Base-by-base conservation (phyloP, 768 basidiomycete genomes). In the Filobasidium wieringae region DNA sequence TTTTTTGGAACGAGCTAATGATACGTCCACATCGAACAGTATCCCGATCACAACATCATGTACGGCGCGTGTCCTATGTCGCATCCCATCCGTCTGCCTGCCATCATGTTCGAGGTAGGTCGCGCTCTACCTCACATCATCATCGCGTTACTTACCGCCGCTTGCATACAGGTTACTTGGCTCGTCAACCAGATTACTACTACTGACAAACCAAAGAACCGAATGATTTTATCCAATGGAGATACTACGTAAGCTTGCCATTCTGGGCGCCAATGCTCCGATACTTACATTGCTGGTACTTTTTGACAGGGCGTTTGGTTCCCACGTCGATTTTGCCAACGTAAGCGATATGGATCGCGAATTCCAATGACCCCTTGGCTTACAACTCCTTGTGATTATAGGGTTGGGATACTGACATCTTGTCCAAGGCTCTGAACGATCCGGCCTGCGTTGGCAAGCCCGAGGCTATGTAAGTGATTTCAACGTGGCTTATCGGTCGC, bases 371-470 rank as follows among this genome's bases (percentile, higher is more conserved):
- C 15, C 51, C 19, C 58, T 36, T 79, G 71, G 71, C 79, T 53
- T 81, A 82, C 61, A 43, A 8, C 7, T 47, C n/a, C n/a, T n/a
- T 4, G 22, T 6, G 43, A 22, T 24, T 14, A 47, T 32, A 57
- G 56, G 82, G 84, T n/a, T 85, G 84, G 84, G 79, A 81, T 51
- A 63, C 68, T 1, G 79, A 78, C 45, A 77, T 82, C 31, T 76
- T 84, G 1, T 77, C 80, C 58, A 77, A 76, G 2, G 82, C 80
- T 22, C 76, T 84, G 15, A 78, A 82, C 65, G 60, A 60, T 41
- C 54, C 62, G 29, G 51, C 50, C 24, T 65, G 64, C 60, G 47
- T 57, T 8, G 36, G 29, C 29, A 12, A 14, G 17, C 40, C 31
- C 14, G 15, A 53, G 1, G 52, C 57, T 1, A 52, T 52, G 51